phyloP scores from a whole-genome alignment of 805 yeast genomes.

The Candida ovalis region DNA sequence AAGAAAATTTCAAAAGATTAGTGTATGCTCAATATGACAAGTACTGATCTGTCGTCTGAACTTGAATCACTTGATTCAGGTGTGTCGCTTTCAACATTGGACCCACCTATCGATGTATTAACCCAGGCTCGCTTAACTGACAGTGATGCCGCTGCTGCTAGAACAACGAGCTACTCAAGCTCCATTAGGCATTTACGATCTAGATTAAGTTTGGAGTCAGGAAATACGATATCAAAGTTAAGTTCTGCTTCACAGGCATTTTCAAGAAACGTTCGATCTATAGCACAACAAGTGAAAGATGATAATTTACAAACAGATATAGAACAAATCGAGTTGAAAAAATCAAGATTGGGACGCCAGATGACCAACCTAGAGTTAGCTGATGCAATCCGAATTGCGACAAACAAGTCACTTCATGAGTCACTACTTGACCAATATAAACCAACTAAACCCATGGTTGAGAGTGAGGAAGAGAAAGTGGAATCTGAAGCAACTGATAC shows the following conservation, averaged over 20 bases:
- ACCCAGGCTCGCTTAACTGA: background rate
- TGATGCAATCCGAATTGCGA: slow-evolving; percentile 24
- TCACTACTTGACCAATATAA: background rate
- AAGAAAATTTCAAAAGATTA: background rate
- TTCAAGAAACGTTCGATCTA: slow-evolving; percentile 10
- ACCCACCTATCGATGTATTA: background rate
- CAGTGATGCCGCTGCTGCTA: background rate
- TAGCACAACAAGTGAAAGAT: slow-evolving; percentile 20
- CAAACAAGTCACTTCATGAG: slow-evolving; percentile 8
- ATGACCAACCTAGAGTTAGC: slow-evolving; percentile 21
- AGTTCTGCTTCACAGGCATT: slow-evolving; percentile 4
- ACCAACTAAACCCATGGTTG: background rate
- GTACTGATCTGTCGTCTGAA: background rate
- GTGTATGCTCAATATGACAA: background rate
- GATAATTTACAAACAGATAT: slow-evolving; percentile 20
- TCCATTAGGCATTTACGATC: slow-evolving; percentile 2
- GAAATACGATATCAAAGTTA: slow-evolving; percentile 8
- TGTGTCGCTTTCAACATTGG: background rate
- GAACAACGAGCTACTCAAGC: slow-evolving; percentile 1
- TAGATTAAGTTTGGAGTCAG: slow-evolving; percentile 9
- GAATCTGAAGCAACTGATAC: slow-evolving; percentile 1
- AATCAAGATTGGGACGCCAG: slow-evolving; percentile 18
- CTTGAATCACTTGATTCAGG: background rate
- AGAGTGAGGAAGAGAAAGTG: slow-evolving; percentile 4
- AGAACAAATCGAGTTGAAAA: slow-evolving; percentile 7